Base-by-base conservation (phyloP, 495 filamentous ascomycete genomes). In the Lophium mytilinum region DNA sequence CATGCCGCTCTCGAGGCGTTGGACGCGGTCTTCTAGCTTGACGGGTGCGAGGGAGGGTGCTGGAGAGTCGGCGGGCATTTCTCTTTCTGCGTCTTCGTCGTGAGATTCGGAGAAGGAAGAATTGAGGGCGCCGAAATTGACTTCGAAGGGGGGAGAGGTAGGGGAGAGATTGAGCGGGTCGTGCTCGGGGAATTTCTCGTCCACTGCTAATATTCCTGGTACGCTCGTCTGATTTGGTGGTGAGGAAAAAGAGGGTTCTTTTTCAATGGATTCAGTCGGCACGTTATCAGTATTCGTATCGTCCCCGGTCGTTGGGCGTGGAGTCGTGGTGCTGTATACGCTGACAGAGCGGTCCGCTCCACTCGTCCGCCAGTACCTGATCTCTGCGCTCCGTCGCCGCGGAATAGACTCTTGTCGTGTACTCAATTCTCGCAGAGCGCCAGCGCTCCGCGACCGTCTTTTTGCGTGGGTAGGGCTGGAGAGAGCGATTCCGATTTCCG, bases 371-470 rank as follows among this genome's bases (percentile, higher is more conserved):
- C 65, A 67, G 52, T 62, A 65, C 30, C 59, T 41, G 15, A 67
- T 67, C 41, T 67, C 65, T 21, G 51, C 65, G 34, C 62, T 65
- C 50, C 65, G 45, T 34, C 62, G 42, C 33, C 65, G 19, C 40
- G 64, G 50, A 5, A 53, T 36, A 8, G 52, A 53, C 9, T 51
- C 42, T 3, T 43, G 57, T 6, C 15, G 37, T 42, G 59, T 63
- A 12, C 60, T 53, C 17, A 62, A 30, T 24, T 66, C 65, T 4
- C 57, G 54, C 34, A 68, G 58, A 59, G 65, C 63, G 58, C 63
- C 65, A 4, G 65, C 65, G 42, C 65, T 68, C 50, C 60, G 62
- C 34, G 63, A 66, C 37, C 65, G 55, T 21, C 65, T 56, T 54
- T 63, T 67, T 1, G 60, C n/a, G n/a, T 37, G 24, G 14, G 63